Evolutionary conservation across 768 basidiomycete genomes (phyloP).

Genomic region (Collybiopsis confluens): DNA sequence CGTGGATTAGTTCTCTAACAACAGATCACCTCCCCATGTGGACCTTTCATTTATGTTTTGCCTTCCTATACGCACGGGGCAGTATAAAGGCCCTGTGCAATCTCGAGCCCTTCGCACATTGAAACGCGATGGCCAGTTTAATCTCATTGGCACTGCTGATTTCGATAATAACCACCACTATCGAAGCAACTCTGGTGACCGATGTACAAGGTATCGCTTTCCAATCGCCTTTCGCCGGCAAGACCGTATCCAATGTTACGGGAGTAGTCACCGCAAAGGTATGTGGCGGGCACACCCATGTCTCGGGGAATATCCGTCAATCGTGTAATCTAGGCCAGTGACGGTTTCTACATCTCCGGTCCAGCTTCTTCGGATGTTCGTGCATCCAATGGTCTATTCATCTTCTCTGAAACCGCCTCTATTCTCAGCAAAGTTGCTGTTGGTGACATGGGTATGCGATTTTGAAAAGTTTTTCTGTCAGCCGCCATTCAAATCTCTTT

Average conservation of each 20-base stretch:
- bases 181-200: constrained; percentile 27
- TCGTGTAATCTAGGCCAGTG: constrained; percentile 29
- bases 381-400: constrained; percentile 45
- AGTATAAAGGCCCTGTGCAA: too few relatives aligned
- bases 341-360: constrained; percentile 46
- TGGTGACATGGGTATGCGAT: constrained; percentile 40
- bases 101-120: background rate
- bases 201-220: constrained; percentile 51
- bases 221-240: constrained; percentile 40
- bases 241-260: constrained; percentile 41
- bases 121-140: background rate
- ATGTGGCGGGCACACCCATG: constrained; percentile 2
- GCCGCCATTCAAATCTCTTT: constrained; percentile 20
- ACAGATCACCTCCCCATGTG: too few relatives aligned
- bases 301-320: background rate
- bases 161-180: constrained; percentile 23
- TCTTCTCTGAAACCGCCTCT: constrained; percentile 40
- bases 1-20: too few relatives aligned
- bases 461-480: too few relatives aligned
- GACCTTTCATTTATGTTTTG: too few relatives aligned
- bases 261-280: constrained; percentile 55
- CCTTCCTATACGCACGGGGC: too few relatives aligned
- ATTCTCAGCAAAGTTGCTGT: constrained; percentile 34
- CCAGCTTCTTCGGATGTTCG: constrained; percentile 40
- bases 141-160: constrained; percentile 13